Conservation (phyloP, 345 rosid genomes). For the Mallotus nudiflorus region DNA sequence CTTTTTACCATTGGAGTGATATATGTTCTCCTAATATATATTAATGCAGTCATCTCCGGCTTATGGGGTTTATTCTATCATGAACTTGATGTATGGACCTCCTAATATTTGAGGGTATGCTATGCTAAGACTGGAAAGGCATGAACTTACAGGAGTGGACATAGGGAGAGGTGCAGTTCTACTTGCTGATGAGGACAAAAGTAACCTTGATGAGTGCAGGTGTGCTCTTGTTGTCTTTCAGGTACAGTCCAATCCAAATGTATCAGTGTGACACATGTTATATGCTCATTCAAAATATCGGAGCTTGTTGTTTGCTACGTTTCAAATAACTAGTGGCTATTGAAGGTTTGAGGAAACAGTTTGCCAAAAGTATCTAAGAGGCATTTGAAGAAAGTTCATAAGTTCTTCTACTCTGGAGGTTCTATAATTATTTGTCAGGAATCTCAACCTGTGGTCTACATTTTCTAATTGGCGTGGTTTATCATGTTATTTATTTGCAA, state of each 20-base stretch:
- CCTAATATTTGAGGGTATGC: background rate
- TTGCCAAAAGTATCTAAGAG: constrained; percentile 5
- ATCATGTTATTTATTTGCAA: background rate
- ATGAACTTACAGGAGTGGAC: constrained; percentile 18
- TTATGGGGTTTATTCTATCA: background rate
- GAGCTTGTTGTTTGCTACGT: constrained; percentile 20
- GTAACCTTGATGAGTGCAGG: constrained; percentile 16
- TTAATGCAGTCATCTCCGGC: constrained; percentile 4
- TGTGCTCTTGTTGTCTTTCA: constrained; percentile 27
- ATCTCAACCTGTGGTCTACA: constrained; percentile 18
- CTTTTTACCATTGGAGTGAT: background rate
- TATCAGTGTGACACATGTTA: constrained; percentile 20
- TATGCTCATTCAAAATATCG: constrained; percentile 9
- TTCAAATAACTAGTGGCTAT: constrained; percentile 24
- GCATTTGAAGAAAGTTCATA: constrained; percentile 8
- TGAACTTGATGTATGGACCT: constrained; percentile 3
- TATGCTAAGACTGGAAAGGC: constrained; percentile 14
- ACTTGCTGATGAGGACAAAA: constrained; percentile 34
- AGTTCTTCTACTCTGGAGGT: constrained; percentile 18
- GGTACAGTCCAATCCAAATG: constrained; percentile 23
- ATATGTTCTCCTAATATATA: background rate
- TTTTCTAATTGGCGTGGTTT: constrained; percentile 13
- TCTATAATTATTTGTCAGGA: constrained; percentile 20
- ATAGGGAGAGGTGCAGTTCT: constrained; percentile 20
- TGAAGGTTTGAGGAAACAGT: constrained; percentile 15